Conservation (phyloP, 140 eudicot genomes). For the Artemisia princeps region DNA sequence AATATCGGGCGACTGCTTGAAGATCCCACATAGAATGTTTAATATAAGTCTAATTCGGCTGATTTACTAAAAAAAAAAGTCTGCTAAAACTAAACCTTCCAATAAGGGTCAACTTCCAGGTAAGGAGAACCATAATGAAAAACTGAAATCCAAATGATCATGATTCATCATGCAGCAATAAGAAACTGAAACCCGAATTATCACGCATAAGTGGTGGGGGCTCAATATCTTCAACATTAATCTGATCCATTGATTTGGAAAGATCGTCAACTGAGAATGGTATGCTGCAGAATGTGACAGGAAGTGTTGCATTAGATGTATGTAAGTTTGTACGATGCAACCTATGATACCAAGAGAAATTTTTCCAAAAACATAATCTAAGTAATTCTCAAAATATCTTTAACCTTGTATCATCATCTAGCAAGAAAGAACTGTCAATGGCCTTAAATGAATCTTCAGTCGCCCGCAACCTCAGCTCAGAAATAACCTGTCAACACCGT, state of each 20-base stretch:
- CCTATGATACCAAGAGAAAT: background rate
- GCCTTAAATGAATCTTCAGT: slow-evolving; percentile 88
- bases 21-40: too few species aligned
- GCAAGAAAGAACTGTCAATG: slow-evolving; percentile 82
- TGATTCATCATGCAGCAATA: slow-evolving; percentile 45
- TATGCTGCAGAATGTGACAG: slow-evolving; percentile 51
- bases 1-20: too few species aligned
- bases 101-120: slow-evolving; percentile 1
- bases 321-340: background rate
- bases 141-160: slow-evolving; percentile 12
- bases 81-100: slow-evolving; percentile 12
- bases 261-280: slow-evolving; percentile 86
- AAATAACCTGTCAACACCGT: slow-evolving; percentile 49
- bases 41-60: too few species aligned
- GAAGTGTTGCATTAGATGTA: slow-evolving; percentile 1
- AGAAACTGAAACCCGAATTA: slow-evolving; percentile 85
- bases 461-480: slow-evolving; percentile 75
- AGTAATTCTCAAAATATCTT: background rate
- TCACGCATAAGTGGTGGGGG: slow-evolving; percentile 96
- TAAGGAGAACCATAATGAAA: slow-evolving; percentile 2
- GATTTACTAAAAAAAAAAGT: too few species aligned
- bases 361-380: background rate
- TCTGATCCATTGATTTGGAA: slow-evolving; percentile 73
- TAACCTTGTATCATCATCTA: slow-evolving; percentile 96
- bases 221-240: slow-evolving; percentile 62